Percentiles rank a stretch among this genome's conserved stretches.
phyloP scores from a whole-genome alignment of 208 protist genomes.

The Hexamita inflata region DNA sequence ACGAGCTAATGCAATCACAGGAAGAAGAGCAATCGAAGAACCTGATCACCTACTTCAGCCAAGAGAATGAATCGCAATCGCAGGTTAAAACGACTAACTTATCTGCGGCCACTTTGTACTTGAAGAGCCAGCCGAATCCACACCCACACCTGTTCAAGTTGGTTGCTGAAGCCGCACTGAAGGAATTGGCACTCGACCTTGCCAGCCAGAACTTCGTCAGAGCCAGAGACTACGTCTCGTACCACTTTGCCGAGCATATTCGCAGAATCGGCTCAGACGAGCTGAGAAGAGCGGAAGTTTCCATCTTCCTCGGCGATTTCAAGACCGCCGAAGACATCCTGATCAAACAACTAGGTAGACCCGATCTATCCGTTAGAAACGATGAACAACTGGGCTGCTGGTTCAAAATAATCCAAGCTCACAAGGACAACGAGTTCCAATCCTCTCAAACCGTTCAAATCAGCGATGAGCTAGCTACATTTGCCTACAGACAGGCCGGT shows the following conservation, averaged over 20 bases:
- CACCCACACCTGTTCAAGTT: conserved; percentile 10
- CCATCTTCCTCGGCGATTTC: not conserved
- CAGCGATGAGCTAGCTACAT: not conserved
- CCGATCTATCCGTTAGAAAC: not conserved
- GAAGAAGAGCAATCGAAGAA: not conserved
- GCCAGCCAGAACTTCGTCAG: conserved; percentile 8
- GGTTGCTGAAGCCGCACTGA: not conserved
- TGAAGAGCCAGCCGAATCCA: not conserved
- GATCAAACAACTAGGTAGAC: not conserved
- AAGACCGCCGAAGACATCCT: not conserved
- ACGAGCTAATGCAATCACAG: too few relatives aligned
- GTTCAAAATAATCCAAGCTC: not conserved
- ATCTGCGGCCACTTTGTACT: not conserved
- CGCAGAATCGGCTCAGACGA: not conserved
- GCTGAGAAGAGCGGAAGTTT: not conserved
- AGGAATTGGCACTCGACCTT: conserved; percentile 2
- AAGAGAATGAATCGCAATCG: not conserved
- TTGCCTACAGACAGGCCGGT: not conserved
- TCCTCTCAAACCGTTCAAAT: not conserved
- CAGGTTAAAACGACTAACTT: not conserved
- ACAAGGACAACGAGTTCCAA: too few relatives aligned
- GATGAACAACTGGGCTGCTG: not conserved
- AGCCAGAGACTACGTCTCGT: conserved; percentile 14
- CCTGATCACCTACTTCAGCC: not conserved
- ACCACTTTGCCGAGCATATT: conserved; percentile 17